Conservation (phyloP, 345 rosid genomes). For the Populus euphratica region DNA sequence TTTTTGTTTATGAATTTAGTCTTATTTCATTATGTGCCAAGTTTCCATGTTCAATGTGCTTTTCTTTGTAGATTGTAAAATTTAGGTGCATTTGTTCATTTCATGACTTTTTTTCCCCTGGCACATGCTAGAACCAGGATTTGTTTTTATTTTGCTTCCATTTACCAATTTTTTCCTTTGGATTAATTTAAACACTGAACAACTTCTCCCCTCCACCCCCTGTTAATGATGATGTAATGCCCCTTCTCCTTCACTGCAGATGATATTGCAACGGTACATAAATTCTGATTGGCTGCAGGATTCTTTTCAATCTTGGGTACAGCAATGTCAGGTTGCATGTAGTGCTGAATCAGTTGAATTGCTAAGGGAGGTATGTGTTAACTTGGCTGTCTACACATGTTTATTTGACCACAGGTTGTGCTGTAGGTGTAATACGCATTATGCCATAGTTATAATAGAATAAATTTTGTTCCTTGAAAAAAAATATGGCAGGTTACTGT, state of each 20-base stretch:
- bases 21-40: neutral
- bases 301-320: conserved; percentile 62
- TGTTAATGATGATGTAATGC: conserved; percentile 4
- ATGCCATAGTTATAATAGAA: neutral
- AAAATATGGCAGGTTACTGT: neutral
- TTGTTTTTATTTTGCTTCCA: neutral
- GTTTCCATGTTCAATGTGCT: neutral
- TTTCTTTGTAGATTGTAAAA: neutral
- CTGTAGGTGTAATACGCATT: neutral
- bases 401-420: neutral
- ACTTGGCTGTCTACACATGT: neutral
- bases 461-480: neutral
- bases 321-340: conserved; percentile 55
- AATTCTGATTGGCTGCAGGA: conserved; percentile 60
- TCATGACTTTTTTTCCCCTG: neutral
- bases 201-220: neutral
- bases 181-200: neutral
- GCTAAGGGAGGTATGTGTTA: conserved; percentile 66
- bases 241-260: conserved; percentile 44
- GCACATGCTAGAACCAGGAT: neutral
- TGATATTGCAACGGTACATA: conserved; percentile 63
- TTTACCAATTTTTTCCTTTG: neutral
- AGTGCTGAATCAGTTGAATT: conserved; percentile 84
- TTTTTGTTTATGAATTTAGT: neutral
- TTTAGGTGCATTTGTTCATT: neutral